Evolutionary conservation across 495 filamentous ascomycete genomes (phyloP).

Genomic region (Neurospora cerealis): DNA sequence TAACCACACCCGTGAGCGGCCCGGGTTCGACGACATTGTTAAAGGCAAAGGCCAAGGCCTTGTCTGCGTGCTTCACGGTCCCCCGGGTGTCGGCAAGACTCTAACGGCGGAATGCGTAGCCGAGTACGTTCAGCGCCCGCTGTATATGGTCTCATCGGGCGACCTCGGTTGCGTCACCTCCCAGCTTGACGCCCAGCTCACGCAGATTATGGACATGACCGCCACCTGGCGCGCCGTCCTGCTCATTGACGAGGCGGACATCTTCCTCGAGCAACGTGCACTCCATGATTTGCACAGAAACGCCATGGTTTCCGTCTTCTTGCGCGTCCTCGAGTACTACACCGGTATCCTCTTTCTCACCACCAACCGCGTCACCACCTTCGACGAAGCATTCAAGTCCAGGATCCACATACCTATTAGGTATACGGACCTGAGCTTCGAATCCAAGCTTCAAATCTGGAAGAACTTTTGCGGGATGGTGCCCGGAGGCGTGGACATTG

Average conservation of each 20-base stretch:
- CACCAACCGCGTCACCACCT: conserved; percentile 33
- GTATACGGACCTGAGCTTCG: conserved; percentile 25
- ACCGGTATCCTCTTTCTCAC: conserved; percentile 39
- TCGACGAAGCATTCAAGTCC: conserved; percentile 35
- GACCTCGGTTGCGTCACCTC: conserved; percentile 38
- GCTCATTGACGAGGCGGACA: conserved; percentile 42
- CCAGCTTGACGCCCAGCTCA: conserved; percentile 23
- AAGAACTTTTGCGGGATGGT: conserved; percentile 30
- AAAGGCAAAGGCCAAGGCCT: conserved; percentile 28
- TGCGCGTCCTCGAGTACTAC: conserved; percentile 39
- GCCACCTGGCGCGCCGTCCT: conserved; percentile 40
- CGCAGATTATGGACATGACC: conserved; percentile 39
- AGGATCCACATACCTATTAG: conserved; percentile 35
- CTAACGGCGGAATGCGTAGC: conserved; percentile 38
- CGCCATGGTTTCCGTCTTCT: conserved; percentile 35
- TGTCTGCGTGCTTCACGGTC: conserved; percentile 33
- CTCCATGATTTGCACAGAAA: conserved; percentile 36
- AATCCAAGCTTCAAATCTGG: conserved; percentile 34
- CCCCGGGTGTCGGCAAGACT: conserved; percentile 31
- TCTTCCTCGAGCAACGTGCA: conserved; percentile 36
- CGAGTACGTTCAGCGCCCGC: conserved; percentile 39
- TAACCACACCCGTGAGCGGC: conserved; percentile 19
- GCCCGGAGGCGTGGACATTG: conserved; percentile 29
- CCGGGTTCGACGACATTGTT: conserved; percentile 27
- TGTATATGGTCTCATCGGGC: conserved; percentile 44